These are phyloP conservation scores for Chaetomium tenue DNA, from an alignment of 495 filamentous ascomycete species.

Conservation along the genomic window DNA sequence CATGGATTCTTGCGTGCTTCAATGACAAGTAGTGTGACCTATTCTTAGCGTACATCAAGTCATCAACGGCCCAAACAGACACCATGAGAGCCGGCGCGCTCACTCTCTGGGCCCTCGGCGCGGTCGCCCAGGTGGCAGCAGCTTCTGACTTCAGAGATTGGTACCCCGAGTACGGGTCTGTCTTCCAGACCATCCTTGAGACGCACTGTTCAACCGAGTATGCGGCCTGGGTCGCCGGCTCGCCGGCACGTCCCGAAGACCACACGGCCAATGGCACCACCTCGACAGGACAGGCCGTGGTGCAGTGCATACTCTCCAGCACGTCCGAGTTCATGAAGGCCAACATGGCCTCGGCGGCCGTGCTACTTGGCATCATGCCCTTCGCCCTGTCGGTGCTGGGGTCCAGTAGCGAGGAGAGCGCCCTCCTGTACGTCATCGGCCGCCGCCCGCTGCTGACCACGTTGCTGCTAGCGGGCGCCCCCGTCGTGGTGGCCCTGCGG, in stretches of 20 bases:
- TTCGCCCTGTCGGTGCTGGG: conserved; percentile 30
- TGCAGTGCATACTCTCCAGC: conserved; percentile 31
- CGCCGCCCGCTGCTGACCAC: conserved; percentile 29
- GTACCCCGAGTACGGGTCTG: conserved; percentile 7
- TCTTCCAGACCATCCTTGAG: conserved; percentile 1
- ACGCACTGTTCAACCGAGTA: conserved; percentile 1
- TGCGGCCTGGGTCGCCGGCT: background rate
- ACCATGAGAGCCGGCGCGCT: background rate
- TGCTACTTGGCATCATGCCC: conserved; percentile 35
- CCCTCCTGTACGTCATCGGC: conserved; percentile 20
- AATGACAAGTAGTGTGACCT: too few species aligned
- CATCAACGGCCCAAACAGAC: background rate
- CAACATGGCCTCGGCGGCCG: conserved; percentile 29
- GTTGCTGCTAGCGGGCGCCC: conserved; percentile 27
- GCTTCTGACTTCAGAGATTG: background rate
- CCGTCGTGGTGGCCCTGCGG: conserved; percentile 24
- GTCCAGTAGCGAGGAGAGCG: conserved; percentile 25
- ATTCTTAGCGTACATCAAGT: too few species aligned
- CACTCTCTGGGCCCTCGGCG: background rate
- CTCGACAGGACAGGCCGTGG: conserved; percentile 14
- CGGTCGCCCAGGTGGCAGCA: background rate
- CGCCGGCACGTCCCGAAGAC: background rate
- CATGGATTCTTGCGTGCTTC: too few species aligned
- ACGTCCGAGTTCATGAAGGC: conserved; percentile 33
- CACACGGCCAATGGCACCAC: conserved; percentile 9